Evolutionary conservation across 2,329 filamentous ascomycete species (phyloP), one percentile per base, ranked within the genome.

Genomic region (Colletotrichum echinochloae): DNA sequence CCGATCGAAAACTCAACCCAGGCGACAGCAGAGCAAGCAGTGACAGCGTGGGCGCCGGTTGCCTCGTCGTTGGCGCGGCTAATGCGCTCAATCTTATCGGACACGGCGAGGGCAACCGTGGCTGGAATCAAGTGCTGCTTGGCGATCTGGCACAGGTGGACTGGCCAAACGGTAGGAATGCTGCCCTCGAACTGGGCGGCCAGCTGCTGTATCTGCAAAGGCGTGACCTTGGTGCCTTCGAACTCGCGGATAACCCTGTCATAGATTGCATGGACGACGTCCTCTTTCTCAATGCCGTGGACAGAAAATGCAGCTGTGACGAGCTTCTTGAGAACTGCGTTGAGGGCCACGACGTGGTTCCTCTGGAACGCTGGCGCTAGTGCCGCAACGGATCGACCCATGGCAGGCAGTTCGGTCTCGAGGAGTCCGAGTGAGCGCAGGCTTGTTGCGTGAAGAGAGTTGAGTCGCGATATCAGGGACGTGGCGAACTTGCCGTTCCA

Each of bases 1-100:
- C 91, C 91, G 26, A 95, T 81, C 1, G 93, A 91, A 71, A 97
- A 90, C 60, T 92, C 86, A 35, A 94, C 86, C 89, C 95, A 96
- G 6, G 92, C 91, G 28, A 91, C 81, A 7, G 82, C 51, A 61
- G 71, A 64, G 41, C 28, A 60, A 60, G 66, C 66, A 26, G 48
- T 54, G 16, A 64, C 28, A 20, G 7, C 35, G 28, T 51, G 67
- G 23, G 59, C 64, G 20, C 28, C 28, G n/a, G 23, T 33, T 18
- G 23, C 33, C 26, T 51, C 30, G 11, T 49, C 23, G 6, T 54
- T 26, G 37, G 12, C 26, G 11, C 73, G 72, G 28, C 71, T 68
- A n/a, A 74, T 73, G 5, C 77, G 72, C 14, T 74, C 70, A 1
- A 75, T 73, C 59, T 75, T 76, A 41, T 75, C 76, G 12, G 81